Percentiles rank a stretch among this genome's conserved stretches.
Evolutionary conservation across 805 yeast species (phyloP).

Genomic region (Candida gorgasii): DNA sequence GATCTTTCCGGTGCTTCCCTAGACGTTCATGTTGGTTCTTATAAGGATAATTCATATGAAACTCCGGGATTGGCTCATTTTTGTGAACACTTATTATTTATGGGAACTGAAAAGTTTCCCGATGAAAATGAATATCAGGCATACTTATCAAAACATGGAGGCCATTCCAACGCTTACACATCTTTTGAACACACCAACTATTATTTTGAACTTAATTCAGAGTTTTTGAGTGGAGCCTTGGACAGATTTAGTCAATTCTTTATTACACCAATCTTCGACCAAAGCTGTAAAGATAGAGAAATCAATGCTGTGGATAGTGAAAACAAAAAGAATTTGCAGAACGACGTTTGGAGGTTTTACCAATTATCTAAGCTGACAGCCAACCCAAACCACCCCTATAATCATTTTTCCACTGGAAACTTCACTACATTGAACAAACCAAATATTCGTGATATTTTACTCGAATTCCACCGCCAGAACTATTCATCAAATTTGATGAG

Average conservation of each 20-base stretch:
- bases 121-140: slow-evolving; percentile 72
- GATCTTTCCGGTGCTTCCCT: slow-evolving; percentile 79
- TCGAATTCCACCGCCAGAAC: slow-evolving; percentile 67
- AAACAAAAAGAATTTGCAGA: slow-evolving; percentile 90
- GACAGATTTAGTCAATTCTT: slow-evolving; percentile 94
- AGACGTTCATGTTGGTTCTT: slow-evolving; percentile 78
- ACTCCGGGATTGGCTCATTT: slow-evolving; percentile 81
- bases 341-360: slow-evolving; percentile 83
- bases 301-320: slow-evolving; percentile 95
- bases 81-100: slow-evolving; percentile 62
- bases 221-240: slow-evolving; percentile 78
- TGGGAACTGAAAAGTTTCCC: slow-evolving; percentile 80
- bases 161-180: slow-evolving; percentile 90
- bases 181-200: slow-evolving; percentile 87
- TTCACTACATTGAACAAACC: slow-evolving; percentile 65
- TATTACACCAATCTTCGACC: slow-evolving; percentile 75
- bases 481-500: slow-evolving; percentile 91
- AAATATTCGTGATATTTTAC: slow-evolving; percentile 78
- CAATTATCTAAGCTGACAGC: slow-evolving; percentile 79
- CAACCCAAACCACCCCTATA: slow-evolving; percentile 77
- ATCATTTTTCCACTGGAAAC: slow-evolving; percentile 91
- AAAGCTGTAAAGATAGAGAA: slow-evolving; percentile 83
- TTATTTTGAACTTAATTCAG: slow-evolving; percentile 79
- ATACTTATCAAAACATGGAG: slow-evolving; percentile 80
- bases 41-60: slow-evolving; percentile 59